Evolutionary conservation across 1,284 basidiomycete genomes (phyloP), one percentile per base, ranked within the genome.

Genomic region (Trichosporon faecale): DNA sequence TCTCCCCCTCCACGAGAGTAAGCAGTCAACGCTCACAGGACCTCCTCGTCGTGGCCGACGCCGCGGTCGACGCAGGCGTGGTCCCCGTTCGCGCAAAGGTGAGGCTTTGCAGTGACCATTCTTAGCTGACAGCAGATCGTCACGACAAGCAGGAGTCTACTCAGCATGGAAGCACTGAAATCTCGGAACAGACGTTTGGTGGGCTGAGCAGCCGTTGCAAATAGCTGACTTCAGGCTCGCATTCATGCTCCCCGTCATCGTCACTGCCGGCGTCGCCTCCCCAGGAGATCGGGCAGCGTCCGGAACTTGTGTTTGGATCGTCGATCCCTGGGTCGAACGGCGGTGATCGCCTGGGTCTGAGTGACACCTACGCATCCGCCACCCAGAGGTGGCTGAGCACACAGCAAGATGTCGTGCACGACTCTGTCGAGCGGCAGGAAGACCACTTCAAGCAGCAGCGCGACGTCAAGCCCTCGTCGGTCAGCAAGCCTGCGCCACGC

Each of bases 1-100:
- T 18, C 4, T n/a, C 27, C 14, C 27, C 14, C 7, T 18, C 7
- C 29, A 61, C 11, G 8, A 23, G 9, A 33, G 16, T 12, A 18
- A 18, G 6, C 57, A 61, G 1, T 2, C 57, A 8, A 3, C 18
- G n/a, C 29, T 31, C 57, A 14, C 18, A 8, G 57, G 29, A n/a
- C 2, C 29, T n/a, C 18, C 18, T n/a, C 57, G 57, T n/a, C 57
- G 57, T 7, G 57, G 57, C 29, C 57, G 57, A 8, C 57, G 57
- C 57, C 27, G 57, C 11, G 57, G 57, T 18, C n/a, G 57, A 29
- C 57, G 57, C 29, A 61, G 57, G 57, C 57, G 57, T n/a, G 57
- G 57, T n/a, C 57, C 57, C 11, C 57, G 57, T 7, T 33, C 27
- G 29, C 57, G 57, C 3, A 61, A 61, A n/a, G 57, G 57, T 61